Base-by-base conservation (phyloP, 768 basidiomycete genomes). In the Jaapia argillacea region DNA sequence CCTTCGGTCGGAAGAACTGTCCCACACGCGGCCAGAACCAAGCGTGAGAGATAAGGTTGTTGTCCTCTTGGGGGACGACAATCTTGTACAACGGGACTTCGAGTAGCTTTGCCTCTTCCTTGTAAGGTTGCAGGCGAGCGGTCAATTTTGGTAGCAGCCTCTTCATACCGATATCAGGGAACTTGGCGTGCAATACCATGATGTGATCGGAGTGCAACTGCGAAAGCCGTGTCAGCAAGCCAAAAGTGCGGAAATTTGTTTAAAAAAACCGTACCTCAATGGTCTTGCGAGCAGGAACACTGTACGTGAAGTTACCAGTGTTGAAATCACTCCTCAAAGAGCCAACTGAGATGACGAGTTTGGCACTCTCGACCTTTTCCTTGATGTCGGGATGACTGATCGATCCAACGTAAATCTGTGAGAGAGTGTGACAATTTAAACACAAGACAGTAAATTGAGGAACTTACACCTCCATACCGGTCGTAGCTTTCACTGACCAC, bases 21-120 rank as follows among this genome's bases (percentile, higher is more conserved):
- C 75, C 72, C 7, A 92, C 51, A 24, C 80, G 76, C 1, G 88
- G 85, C 91, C 91, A 94, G 56, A 93, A 75, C 71, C 79, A 89
- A 10, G 72, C 61, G 48, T 94, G 92, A 1, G 79, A 74, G 56
- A 94, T 89, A 5, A 52, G 53, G 10, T 72, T 63, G 44, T 64
- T 58, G 6, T 56, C 59, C 48, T 81, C 77, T n/a, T 68, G 45
- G 0, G 81, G 81, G 0, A 77, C 54, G 10, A 65, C 58, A 4
- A 65, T 51, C 40, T 45, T 52, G 44, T 56, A 65, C 41, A 53
- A 58, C 3, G 74, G 70, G 7, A 85, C 77, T 5, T 56, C 42
- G 44, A 79, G 54, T 48, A 68, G 59, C 47, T 55, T 57, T 5
- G 76, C 69, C 3, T 41, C 55, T 2, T 56, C 51, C 24, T 64